Evolutionary conservation across 2,329 filamentous ascomycete species (phyloP), one percentile per base, ranked within the genome.

Genomic region (Elsinoe necatrix): DNA sequence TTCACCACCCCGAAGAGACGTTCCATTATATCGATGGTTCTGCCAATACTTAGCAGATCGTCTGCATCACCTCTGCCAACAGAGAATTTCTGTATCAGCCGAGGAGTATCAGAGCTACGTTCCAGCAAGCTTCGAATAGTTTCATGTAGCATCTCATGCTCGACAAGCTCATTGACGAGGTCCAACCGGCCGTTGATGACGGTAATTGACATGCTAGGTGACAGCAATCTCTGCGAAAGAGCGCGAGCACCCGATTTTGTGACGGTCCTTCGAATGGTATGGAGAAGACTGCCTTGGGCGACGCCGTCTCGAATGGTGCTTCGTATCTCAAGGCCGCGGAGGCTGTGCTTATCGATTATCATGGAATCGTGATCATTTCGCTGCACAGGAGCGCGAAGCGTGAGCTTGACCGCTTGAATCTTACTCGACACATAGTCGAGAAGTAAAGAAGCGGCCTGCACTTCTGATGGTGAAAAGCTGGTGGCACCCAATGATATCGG

Each of bases 31-130:
- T 80, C 72, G 59, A 97, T 87, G 0, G 93, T 95, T 62, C 81
- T 85, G 1, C 89, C 88, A 12, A 98, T 76, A 51, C 83, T 86
- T 42, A 97, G 76, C 35, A 98, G 79, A 69, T 97, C 93, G 67
- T 97, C 92, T 1, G 92, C 80, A 65, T 95, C 87, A n/a, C 92
- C 93, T 61, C 89, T 82, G 9, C 92, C 91, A 7, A 97, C 80
- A 0, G 92, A 87, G 69, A 98, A 97, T 67, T 93, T 96, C 66
- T 97, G 93, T 1, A 95, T 84, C 2, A 98, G 77, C 1, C 93
- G 86, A 65, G 95, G 86, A 1, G 89, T 89, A 71, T 98, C 93
- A 63, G 89, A 85, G 54, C 85, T 92, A 21, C 82, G 80, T 60
- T 83, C 81, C 1, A 98, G 76, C 2, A 95, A 75, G 14, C 80